Percentiles rank a stretch among this genome's conserved stretches.
Evolutionary conservation across 2,329 filamentous ascomycete genomes (phyloP).

Genomic region (Penicillium vulpinum): DNA sequence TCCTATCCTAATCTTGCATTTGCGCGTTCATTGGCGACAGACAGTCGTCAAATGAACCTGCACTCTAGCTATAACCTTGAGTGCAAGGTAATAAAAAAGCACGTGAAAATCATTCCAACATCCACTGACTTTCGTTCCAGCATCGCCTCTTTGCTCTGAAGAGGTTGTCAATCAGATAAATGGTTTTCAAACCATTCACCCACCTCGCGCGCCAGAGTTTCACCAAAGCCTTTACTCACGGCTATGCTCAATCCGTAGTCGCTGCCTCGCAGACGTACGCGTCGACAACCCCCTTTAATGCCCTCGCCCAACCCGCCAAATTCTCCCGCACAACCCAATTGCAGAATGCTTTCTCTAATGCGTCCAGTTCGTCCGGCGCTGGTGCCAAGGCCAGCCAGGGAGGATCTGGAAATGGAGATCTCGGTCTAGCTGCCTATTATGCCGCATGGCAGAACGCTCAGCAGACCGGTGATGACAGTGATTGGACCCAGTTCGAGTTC

Average conservation of each 20-base stretch:
- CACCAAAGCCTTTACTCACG: constrained; percentile 94
- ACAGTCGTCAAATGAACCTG: constrained; percentile 98
- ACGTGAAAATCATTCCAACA: constrained; percentile 7
- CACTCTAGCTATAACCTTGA: constrained; percentile 63
- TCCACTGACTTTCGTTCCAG: constrained; percentile 20
- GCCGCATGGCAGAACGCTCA: constrained; percentile 83
- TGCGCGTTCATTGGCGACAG: constrained; percentile 86
- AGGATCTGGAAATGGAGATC: constrained; percentile 56
- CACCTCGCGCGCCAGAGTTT: constrained; percentile 96
- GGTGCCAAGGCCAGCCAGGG: constrained; percentile 60
- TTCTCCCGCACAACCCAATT: constrained; percentile 63
- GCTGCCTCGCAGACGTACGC: constrained; percentile 88
- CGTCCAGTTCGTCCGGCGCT: constrained; percentile 52
- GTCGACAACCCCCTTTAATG: constrained; percentile 60
- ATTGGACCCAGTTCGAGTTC: constrained; percentile 92
- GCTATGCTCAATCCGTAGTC: constrained; percentile 96
- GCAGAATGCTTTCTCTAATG: constrained; percentile 71
- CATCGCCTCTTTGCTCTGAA: constrained; percentile 63
- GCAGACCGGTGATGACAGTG: constrained; percentile 66
- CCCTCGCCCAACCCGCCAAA: constrained; percentile 54
- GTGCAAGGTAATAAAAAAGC: constrained; percentile 60
- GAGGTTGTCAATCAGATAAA: constrained; percentile 75
- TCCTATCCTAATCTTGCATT: constrained; percentile 11
- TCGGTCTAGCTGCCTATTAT: constrained; percentile 84
- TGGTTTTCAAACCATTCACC: constrained; percentile 71